Evolutionary conservation across 306 rosid genomes (phyloP), one percentile per base, ranked within the genome.

Genomic region (Prosopis cineraria): DNA sequence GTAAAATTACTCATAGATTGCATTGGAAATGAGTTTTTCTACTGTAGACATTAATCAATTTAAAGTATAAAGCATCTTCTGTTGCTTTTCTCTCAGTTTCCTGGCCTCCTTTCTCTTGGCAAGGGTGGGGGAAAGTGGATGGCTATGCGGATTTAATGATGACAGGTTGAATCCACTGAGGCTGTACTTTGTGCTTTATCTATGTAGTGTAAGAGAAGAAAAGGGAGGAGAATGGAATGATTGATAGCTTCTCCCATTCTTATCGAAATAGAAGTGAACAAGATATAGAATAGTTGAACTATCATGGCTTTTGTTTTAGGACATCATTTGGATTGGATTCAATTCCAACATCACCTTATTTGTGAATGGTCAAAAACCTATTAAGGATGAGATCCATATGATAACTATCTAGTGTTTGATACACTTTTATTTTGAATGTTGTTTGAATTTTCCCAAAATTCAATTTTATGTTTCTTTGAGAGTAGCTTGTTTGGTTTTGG

Each of bases 1-100:
- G 62, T 75, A 73, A 2, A 39, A 50, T 65, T 50, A 67, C 60
- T 79, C 64, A 20, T 52, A 17, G 45, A 25, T 63, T 63, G 73
- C 13, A 31, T 50, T 71, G 56, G 31, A 47, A 48, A 56, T 27
- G 17, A 29, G 29, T 34, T 45, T 31, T 45, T 34, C 50, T 34
- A 30, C 10, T 36, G 41, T 25, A 73, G 43, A 39, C 68, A 52
- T 44, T 53, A 37, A 37, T 37, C 41, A 11, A 33, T 31, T 64
- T 34, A 19, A 30, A 60, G 62, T 70, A 22, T 45, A 59, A 12
- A 48, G 68, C 36, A 56, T 9, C 11, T 40, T 67, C 34, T 52
- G 60, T 64, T 40, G 68, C 45, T 71, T 36, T 39, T 34, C 75
- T 70, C 27, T 31, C 45, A 36, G 39, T 40, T 55, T 80, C 62